Base-by-base conservation (phyloP, 2,329 filamentous ascomycete species). In the Blastomyces silverae region DNA sequence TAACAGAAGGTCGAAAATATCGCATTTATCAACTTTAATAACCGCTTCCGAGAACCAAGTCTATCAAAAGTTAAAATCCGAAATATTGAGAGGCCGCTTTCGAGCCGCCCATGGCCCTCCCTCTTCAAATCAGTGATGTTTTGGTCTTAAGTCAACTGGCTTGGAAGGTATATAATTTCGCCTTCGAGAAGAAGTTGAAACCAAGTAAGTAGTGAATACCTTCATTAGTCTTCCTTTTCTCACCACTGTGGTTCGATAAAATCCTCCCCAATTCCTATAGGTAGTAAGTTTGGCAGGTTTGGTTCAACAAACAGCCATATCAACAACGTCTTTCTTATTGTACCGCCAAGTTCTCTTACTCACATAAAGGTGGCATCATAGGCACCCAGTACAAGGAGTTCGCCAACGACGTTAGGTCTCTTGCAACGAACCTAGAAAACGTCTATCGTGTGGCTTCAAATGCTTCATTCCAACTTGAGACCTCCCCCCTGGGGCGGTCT, bases 51-150 rank as follows among this genome's bases (percentile, higher is more conserved):
- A 15, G 13, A 1, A 2, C 13, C 15, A 28, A 55, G 20, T 28
- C 15, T 34, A 55, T 34, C 52, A 55, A 55, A 53, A 10, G 52
- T 28, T 55, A 55, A 55, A 55, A 37, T 55, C 52, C 28, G 25
- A 55, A 31, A 34, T 22, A 22, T 55, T 13, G 25, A 13, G 25
- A 1, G 17, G 55, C 55, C 55, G 37, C 15, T 48, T 52, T 42
- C 39, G 42, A 52, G 60, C 60, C 46, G 25, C 53, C 44, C n/a
- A 64, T 64, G 63, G 62, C 62, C 57, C n/a, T 44, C 31, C 48
- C 62, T 57, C 2, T 64, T 20, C 63, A 64, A 39, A 52, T 64
- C 42, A 55, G 63, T 28, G 63, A 64, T 39, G 20, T 64, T 44
- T 42, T 64, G 31, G 44, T 48, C 22, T 60, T 64, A 42, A 62